Evolutionary conservation across 805 yeast genomes (phyloP).

Genomic region (Schizosaccharomyces lindneri): DNA sequence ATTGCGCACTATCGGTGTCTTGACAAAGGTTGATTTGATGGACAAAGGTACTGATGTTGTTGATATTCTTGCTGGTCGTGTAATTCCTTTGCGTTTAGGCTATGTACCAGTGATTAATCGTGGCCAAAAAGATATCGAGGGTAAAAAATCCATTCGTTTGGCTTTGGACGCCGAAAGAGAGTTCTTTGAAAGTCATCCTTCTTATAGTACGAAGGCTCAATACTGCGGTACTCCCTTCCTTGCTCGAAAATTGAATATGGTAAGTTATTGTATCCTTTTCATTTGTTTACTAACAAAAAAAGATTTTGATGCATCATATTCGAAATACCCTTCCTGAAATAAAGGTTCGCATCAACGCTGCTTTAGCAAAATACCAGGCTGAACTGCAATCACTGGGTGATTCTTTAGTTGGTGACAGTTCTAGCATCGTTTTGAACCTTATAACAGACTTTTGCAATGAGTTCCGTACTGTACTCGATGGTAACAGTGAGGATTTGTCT

Average conservation of each 20-base stretch:
- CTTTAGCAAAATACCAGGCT: constrained; percentile 57
- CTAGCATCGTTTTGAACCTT: constrained; percentile 67
- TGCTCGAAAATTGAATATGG: constrained; percentile 67
- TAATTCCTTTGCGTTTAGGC: constrained; percentile 83
- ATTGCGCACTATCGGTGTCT: constrained; percentile 76
- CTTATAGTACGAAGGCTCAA: constrained; percentile 78
- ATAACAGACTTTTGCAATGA: constrained; percentile 84
- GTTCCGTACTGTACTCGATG: constrained; percentile 71
- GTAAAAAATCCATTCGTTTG: constrained; percentile 60
- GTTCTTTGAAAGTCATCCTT: constrained; percentile 71
- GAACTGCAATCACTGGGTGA: constrained; percentile 49
- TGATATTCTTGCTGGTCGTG: constrained; percentile 84
- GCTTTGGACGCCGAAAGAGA: constrained; percentile 61
- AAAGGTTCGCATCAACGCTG: constrained; percentile 64
- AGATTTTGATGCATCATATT: constrained; percentile 67
- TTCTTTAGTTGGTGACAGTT: constrained; percentile 55
- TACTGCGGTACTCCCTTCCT: constrained; percentile 96
- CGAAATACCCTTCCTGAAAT: constrained; percentile 77
- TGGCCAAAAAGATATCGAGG: constrained; percentile 89
- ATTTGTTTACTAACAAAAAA: neutral
- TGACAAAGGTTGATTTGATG: constrained; percentile 91
- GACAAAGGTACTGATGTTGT: constrained; percentile 93
- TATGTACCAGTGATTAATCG: constrained; percentile 92
- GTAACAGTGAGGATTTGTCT: constrained; percentile 74
- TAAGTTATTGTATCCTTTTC: neutral